Evolutionary conservation across 192 early-diverging fungal species (phyloP), one percentile per base, ranked within the genome.

Genomic region (Mortierella hygrophila): DNA sequence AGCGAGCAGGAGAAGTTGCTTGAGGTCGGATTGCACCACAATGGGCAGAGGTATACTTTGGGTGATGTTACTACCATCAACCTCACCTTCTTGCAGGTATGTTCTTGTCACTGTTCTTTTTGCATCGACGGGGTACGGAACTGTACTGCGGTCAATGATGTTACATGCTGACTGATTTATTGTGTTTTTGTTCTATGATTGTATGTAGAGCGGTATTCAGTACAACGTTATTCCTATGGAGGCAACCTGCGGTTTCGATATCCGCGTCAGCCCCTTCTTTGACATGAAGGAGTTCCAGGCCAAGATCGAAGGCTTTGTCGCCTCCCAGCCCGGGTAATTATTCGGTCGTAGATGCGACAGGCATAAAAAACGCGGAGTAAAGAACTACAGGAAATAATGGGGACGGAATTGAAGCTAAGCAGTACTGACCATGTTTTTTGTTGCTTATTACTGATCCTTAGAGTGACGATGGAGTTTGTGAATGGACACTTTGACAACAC

Each of bases 61-160:
- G 95, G 96, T 69, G 95, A 97, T 85, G 96, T 97, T 63, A 97
- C 95, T 16, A 96, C 92, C 23, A 78, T 92, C 76, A 97, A 97
- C 89, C 82, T 97, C 74, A 97, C 95, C 16, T 92, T 95, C 82
- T 90, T 97, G 69, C 81, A 93, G 37, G 89, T 89, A 86, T 29
- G 72, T 38, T 38, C 23, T 23, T 35, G 47, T 41, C 2, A 15
- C 10, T 46, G 44, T 29, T 42, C 5, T 38, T 37, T 73, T 23
- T 75, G 29, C 1, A 9, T 6, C 3, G 10, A 15, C 3, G 29
- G 60, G 13, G 3, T 46, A 0, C 0, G 13, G 44, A 11, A 46
- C 13, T 46, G 44, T 46, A 46, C 0, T 3, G 13, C 44, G 1
- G 13, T 3, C 44, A 46, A 15, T 46, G 13, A 1, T 1, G 3